Conservation (phyloP, 371 early-diverging fungal genomes). For the Mucor saturninus region DNA sequence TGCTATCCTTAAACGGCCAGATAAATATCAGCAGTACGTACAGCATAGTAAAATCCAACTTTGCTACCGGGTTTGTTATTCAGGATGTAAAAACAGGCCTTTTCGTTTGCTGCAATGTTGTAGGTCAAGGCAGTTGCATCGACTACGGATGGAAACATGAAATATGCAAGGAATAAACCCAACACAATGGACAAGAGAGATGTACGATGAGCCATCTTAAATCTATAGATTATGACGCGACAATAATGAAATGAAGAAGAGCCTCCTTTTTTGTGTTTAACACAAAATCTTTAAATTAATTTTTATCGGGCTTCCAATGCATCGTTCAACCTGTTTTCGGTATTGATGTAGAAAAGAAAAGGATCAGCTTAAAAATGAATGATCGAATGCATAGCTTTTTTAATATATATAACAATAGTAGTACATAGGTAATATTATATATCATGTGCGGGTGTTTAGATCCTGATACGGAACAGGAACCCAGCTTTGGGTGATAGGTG, state of each 20-base stretch:
- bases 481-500: conserved; percentile 25
- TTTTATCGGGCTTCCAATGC: neutral
- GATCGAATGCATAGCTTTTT: too few species aligned
- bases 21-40: conserved; percentile 49
- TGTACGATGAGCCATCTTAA: conserved; percentile 1
- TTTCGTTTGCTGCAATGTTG: conserved; percentile 86
- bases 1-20: neutral
- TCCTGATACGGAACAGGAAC: conserved; percentile 1
- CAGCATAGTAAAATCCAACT: conserved; percentile 95
- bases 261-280: neutral
- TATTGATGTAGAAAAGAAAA: too few species aligned
- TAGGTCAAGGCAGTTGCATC: conserved; percentile 81
- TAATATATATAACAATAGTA: too few species aligned
- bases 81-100: conserved; percentile 79
- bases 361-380: too few species aligned
- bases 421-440: neutral
- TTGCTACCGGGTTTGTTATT: conserved; percentile 79
- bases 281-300: neutral
- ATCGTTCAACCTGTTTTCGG: too few species aligned
- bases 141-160: conserved; percentile 6
- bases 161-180: conserved; percentile 1
- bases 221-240: neutral
- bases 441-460: neutral
- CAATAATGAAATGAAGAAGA: neutral
- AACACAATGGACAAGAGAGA: neutral